Evolutionary conservation across 192 early-diverging fungal species (phyloP).

Genomic region (Podila epigama): DNA sequence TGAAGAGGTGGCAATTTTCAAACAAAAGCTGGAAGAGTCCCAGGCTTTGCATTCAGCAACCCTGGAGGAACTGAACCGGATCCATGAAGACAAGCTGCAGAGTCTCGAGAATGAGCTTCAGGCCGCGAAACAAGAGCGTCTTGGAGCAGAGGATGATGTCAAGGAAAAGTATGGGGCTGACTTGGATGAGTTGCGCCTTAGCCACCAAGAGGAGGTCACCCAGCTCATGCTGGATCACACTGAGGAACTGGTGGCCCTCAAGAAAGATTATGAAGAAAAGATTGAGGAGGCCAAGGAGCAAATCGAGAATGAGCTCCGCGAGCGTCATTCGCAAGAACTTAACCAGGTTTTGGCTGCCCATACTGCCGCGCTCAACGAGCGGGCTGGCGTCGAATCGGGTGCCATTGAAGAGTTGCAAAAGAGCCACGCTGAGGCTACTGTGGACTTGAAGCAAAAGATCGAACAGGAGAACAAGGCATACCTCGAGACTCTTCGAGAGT

Average conservation of each 20-base stretch:
- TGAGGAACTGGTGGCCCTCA: conserved; percentile 23
- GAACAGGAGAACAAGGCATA: conserved; percentile 27
- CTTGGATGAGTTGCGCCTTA: conserved; percentile 31
- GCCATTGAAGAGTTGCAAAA: conserved; percentile 29
- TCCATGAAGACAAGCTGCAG: conserved; percentile 45
- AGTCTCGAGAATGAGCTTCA: conserved; percentile 47
- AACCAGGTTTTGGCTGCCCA: conserved; percentile 28
- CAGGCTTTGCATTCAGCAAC: conserved; percentile 41
- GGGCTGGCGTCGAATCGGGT: conserved; percentile 42
- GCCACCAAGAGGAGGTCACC: conserved; percentile 23
- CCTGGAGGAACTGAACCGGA: conserved; percentile 39
- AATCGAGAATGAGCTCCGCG: conserved; percentile 22
- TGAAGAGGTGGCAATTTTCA: conserved; percentile 18
- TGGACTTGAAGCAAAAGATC: conserved; percentile 36
- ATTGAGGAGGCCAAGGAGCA: conserved; percentile 43
- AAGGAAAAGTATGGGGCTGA: conserved; percentile 34
- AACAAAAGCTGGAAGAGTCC: conserved; percentile 36
- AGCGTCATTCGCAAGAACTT: conserved; percentile 30
- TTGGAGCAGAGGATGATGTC: conserved; percentile 30
- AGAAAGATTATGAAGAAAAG: conserved; percentile 21
- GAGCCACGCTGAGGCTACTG: conserved; percentile 31
- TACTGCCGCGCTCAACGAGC: conserved; percentile 34
- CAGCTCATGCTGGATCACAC: conserved; percentile 26
- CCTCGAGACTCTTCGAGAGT: conserved; percentile 15
- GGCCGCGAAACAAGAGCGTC: conserved; percentile 33